phyloP scores from a whole-genome alignment of 805 yeast genomes.

The Yamadazyma sp. region DNA sequence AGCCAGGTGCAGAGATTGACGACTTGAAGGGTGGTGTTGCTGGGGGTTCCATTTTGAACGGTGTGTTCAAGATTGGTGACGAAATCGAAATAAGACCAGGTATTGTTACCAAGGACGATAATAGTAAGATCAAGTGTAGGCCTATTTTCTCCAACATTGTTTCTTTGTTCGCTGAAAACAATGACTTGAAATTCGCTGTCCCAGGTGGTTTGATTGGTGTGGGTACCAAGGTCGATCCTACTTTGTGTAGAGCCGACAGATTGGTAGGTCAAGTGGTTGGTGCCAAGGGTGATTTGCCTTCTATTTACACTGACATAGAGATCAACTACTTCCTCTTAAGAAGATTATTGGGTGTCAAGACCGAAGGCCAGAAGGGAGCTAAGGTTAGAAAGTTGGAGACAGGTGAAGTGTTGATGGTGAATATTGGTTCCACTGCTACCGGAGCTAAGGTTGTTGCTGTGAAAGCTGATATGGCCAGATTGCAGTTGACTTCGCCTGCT shows the following conservation, averaged over 20 bases:
- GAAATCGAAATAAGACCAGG: conserved; percentile 99
- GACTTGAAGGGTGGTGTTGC: conserved; percentile 99
- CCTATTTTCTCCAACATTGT: conserved; percentile 94
- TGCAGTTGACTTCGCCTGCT: conserved; percentile 95
- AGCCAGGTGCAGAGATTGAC: conserved; percentile 96
- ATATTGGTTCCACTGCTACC: conserved; percentile 98
- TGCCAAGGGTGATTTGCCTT: conserved; percentile 93
- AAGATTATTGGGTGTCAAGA: conserved; percentile 96
- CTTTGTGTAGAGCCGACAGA: conserved; percentile 98
- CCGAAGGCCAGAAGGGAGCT: conserved; percentile 91
- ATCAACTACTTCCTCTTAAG: conserved; percentile 94
- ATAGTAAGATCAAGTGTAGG: conserved; percentile 85
- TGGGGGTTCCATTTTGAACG: conserved; percentile 96
- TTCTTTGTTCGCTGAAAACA: conserved; percentile 94
- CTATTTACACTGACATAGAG: conserved; percentile 95
- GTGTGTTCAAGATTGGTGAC: conserved; percentile 96
- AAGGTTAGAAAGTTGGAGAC: conserved; percentile 92
- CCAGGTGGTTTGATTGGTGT: conserved; percentile 99
- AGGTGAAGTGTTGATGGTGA: conserved; percentile 97
- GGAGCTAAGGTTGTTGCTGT: conserved; percentile 99
- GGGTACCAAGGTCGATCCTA: conserved; percentile 98
- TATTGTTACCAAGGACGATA: conserved; percentile 92
- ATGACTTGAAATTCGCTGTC: conserved; percentile 96
- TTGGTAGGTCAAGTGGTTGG: conserved; percentile 99
- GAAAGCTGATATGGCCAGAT: conserved; percentile 98